These are phyloP conservation scores for Tylopilus felleus DNA, from an alignment of 768 basidiomycete species.

Conservation along the genomic window DNA sequence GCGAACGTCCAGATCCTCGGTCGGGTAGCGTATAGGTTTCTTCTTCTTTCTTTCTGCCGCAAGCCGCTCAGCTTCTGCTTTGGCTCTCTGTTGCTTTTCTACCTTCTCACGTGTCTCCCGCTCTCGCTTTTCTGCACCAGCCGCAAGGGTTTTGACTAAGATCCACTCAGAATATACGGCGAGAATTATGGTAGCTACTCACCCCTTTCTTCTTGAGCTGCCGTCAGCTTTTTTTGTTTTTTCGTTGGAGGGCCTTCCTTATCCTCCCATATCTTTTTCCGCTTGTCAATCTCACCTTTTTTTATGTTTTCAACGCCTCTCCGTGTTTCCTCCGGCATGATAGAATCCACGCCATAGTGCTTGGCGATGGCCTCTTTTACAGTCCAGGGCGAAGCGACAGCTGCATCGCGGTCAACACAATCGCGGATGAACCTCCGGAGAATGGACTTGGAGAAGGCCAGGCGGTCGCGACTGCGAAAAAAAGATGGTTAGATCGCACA, in stretches of 20 bases:
- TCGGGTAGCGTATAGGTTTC: constrained; percentile 88
- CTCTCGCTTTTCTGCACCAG: constrained; percentile 59
- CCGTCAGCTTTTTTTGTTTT: constrained; percentile 76
- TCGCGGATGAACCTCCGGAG: constrained; percentile 95
- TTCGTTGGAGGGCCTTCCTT: constrained; percentile 80
- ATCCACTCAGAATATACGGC: constrained; percentile 9
- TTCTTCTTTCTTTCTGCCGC: constrained; percentile 83
- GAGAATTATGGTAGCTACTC: constrained; percentile 6
- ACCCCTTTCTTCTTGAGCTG: constrained; percentile 77
- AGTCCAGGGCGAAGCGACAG: constrained; percentile 93
- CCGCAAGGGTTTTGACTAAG: constrained; percentile 30
- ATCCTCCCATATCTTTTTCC: constrained; percentile 88
- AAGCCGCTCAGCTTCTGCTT: constrained; percentile 68
- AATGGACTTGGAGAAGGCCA: constrained; percentile 96
- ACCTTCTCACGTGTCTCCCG: constrained; percentile 68
- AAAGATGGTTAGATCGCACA: background rate
- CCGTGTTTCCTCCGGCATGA: constrained; percentile 84
- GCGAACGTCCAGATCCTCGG: constrained; percentile 85
- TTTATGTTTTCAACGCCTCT: constrained; percentile 76
- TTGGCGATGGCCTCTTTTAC: constrained; percentile 84
- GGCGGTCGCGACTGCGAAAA: constrained; percentile 76
- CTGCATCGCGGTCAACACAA: constrained; percentile 88
- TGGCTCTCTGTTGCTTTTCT: constrained; percentile 58
- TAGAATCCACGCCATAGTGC: constrained; percentile 77
- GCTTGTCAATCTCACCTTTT: constrained; percentile 87